Conservation (phyloP, 257 asterid species). For the Marsdenia floribunda region DNA sequence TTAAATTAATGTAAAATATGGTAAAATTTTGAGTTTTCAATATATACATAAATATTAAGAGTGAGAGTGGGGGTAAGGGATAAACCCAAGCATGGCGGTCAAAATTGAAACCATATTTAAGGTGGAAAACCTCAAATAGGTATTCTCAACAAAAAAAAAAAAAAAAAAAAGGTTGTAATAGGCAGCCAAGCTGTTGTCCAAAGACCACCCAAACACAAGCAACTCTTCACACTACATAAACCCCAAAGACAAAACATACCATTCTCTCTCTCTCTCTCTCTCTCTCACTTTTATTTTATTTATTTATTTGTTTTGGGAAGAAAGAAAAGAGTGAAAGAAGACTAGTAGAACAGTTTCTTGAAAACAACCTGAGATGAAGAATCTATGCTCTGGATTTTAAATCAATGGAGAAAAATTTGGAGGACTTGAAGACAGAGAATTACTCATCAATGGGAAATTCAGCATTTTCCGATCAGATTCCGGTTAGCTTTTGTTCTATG, state of each 20-base stretch:
- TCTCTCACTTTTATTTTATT: conserved; percentile 2
- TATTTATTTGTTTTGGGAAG: not conserved
- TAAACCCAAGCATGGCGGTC: conserved; percentile 32
- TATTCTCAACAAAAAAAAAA: too few relatives aligned
- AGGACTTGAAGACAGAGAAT: conserved; percentile 1
- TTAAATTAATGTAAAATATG: too few relatives aligned
- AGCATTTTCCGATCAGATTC: conserved; percentile 34
- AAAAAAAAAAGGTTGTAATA: too few relatives aligned
- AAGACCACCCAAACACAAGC: conserved; percentile 9
- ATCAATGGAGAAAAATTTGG: conserved; percentile 23
- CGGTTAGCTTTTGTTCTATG: conserved; percentile 15
- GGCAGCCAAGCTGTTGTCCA: conserved; percentile 22
- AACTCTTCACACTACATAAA: conserved; percentile 19
- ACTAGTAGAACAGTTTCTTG: not conserved
- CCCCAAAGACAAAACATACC: conserved; percentile 16
- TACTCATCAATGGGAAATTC: conserved; percentile 13
- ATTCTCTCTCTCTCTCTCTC: conserved; percentile 5
- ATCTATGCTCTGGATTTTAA: conserved; percentile 20
- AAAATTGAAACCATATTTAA: conserved; percentile 15
- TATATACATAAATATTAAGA: too few relatives aligned
- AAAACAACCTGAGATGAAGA: conserved; percentile 11
- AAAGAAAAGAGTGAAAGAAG: not conserved
- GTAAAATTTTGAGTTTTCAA: too few relatives aligned
- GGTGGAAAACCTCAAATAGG: conserved; percentile 7
- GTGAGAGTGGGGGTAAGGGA: too few relatives aligned